These are phyloP conservation scores for Ustilago cynodontis DNA, from an alignment of 1,284 basidiomycete genomes.

Conservation along the genomic window DNA sequence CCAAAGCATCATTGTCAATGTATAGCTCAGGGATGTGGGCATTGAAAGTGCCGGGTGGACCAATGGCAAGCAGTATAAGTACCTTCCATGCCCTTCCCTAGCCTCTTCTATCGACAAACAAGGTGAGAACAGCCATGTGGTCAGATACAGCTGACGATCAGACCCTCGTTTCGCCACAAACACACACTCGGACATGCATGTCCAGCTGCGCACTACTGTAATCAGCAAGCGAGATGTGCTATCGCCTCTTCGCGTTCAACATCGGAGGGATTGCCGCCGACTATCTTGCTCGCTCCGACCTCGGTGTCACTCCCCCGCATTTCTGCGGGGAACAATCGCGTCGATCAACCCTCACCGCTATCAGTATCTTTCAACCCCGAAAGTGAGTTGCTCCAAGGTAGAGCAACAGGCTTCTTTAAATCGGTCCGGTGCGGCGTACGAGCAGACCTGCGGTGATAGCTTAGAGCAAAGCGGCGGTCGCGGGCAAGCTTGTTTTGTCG, in stretches of 20 bases:
- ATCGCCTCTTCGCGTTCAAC: neutral
- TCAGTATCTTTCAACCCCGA: too few relatives aligned
- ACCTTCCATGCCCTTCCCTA: neutral
- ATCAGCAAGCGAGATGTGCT: neutral
- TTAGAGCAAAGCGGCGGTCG: neutral
- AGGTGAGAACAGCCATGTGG: neutral
- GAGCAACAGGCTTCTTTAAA: too few relatives aligned
- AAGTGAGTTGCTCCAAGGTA: too few relatives aligned
- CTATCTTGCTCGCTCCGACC: conserved; percentile 1
- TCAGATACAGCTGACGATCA: neutral
- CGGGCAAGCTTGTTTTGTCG: neutral
- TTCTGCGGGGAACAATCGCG: too few relatives aligned
- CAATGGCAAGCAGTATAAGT: conserved; percentile 3
- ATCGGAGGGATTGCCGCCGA: neutral
- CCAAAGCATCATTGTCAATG: conserved; percentile 14
- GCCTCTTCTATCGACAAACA: neutral
- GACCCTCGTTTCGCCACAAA: neutral
- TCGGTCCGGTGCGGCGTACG: neutral
- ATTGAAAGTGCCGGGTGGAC: neutral
- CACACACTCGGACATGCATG: neutral
- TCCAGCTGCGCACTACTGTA: too few relatives aligned
- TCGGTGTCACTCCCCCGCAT: neutral
- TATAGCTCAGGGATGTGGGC: neutral
- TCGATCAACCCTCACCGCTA: too few relatives aligned
- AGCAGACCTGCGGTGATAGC: neutral